Conservation (phyloP, 768 basidiomycete species). For the Cystofilobasidium macerans region DNA sequence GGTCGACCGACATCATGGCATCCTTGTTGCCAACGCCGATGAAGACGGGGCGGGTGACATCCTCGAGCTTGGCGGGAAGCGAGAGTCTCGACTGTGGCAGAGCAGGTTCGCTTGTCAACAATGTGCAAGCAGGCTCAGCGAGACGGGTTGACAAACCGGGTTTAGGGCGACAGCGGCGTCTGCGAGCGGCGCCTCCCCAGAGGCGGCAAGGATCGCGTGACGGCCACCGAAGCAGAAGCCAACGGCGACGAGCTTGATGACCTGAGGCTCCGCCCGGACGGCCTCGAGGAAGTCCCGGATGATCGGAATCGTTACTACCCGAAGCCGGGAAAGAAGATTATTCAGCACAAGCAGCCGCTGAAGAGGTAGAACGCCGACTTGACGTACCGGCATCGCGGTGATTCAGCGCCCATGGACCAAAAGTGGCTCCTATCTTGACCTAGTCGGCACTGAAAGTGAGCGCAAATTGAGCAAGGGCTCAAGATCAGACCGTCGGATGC, state of each 20-base stretch:
- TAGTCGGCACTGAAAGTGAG: constrained; percentile 27
- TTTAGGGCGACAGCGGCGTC: constrained; percentile 35
- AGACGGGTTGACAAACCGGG: constrained; percentile 32
- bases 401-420: constrained; percentile 37
- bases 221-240: constrained; percentile 41
- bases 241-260: constrained; percentile 36
- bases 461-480: no score
- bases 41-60: constrained; percentile 31
- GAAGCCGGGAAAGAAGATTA: not conserved
- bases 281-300: constrained; percentile 36
- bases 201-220: constrained; percentile 28
- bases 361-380: not conserved
- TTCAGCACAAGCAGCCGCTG: not conserved
- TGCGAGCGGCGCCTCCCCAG: constrained; percentile 27
- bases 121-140: not conserved
- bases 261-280: constrained; percentile 32
- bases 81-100: constrained; percentile 17
- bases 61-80: constrained; percentile 33
- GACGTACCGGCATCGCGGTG: constrained; percentile 35
- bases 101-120: no score
- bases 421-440: constrained; percentile 33
- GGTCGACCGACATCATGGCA: constrained; percentile 29
- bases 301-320: constrained; percentile 33
- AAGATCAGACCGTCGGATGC: not conserved
- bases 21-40: constrained; percentile 32